phyloP scores from a whole-genome alignment of 495 filamentous ascomycete species.

The Aspergillus indologenus region DNA sequence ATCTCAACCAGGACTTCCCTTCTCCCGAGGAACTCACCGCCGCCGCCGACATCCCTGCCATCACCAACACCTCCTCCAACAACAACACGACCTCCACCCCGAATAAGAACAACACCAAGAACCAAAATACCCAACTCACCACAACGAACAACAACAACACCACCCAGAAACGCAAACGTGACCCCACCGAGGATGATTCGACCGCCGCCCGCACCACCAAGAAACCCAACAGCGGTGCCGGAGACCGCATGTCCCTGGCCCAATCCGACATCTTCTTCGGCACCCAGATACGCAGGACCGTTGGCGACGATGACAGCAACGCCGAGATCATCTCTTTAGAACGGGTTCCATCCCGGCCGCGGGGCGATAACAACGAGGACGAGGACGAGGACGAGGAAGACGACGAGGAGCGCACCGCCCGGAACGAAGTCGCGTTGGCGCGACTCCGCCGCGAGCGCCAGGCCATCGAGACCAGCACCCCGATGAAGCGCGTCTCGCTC shows the following conservation, averaged over 20 bases:
- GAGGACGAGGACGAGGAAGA: slow-evolving; percentile 49
- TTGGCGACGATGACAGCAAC: slow-evolving; percentile 38
- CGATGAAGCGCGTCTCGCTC: slow-evolving; percentile 22
- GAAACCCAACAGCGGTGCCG: slow-evolving; percentile 54
- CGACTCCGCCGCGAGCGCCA: slow-evolving; percentile 31
- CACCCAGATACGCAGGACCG: slow-evolving; percentile 53
- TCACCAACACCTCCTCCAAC: slow-evolving; percentile 20
- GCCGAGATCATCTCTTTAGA: slow-evolving; percentile 44
- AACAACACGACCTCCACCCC: slow-evolving; percentile 24
- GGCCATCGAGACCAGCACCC: slow-evolving; percentile 35
- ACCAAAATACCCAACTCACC: slow-evolving; percentile 44
- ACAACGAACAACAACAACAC: slow-evolving; percentile 24
- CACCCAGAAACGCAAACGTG: slow-evolving; percentile 45
- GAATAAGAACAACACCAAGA: slow-evolving; percentile 10
- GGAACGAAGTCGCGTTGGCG: slow-evolving; percentile 32
- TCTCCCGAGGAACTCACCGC: slow-evolving; percentile 29
- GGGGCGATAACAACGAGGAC: slow-evolving; percentile 31
- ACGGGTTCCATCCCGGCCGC: slow-evolving; percentile 35
- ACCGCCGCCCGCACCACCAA: slow-evolving; percentile 33
- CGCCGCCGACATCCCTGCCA: slow-evolving; percentile 12
- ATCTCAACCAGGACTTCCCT: slow-evolving; percentile 69
- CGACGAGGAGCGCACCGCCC: slow-evolving; percentile 32
- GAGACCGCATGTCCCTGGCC: slow-evolving; percentile 56
- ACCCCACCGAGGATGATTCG: slow-evolving; percentile 34
- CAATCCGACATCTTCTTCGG: slow-evolving; percentile 55